These are phyloP conservation scores for Penicillium verhagenii DNA, from an alignment of 495 filamentous ascomycete genomes.

Conservation along the genomic window DNA sequence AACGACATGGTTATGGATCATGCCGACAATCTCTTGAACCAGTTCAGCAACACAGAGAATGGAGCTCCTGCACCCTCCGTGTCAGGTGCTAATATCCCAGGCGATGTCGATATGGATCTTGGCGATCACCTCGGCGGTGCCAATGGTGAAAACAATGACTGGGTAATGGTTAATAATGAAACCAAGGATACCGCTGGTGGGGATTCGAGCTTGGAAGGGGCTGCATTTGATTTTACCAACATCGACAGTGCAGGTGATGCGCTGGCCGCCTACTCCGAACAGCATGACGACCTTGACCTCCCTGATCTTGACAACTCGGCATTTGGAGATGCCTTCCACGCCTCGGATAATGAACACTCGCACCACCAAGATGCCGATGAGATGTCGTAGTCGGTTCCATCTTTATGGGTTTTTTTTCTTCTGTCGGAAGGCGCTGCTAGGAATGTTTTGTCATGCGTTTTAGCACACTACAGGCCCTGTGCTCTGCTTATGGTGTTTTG, in stretches of 20 bases:
- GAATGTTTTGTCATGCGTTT: conserved; percentile 12
- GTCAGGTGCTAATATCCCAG: conserved; percentile 13
- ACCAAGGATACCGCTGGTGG: conserved; percentile 31
- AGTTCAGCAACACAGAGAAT: conserved; percentile 56
- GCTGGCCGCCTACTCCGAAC: conserved; percentile 57
- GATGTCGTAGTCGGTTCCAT: conserved; percentile 30
- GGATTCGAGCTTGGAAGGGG: conserved; percentile 37
- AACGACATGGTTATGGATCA: conserved; percentile 68
- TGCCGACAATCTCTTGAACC: conserved; percentile 61
- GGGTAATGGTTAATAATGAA: conserved; percentile 59
- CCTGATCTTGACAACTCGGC: conserved; percentile 58
- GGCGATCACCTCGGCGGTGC: conserved; percentile 30
- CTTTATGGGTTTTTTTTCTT: neutral
- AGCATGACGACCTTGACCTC: conserved; percentile 49
- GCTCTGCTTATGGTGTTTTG: conserved; percentile 20
- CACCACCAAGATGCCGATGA: conserved; percentile 46
- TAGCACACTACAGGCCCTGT: conserved; percentile 13
- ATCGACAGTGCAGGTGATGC: conserved; percentile 63
- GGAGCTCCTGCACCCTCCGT: conserved; percentile 32
- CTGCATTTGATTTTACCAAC: conserved; percentile 56
- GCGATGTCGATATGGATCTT: conserved; percentile 47
- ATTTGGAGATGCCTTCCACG: conserved; percentile 63
- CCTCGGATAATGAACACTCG: conserved; percentile 51
- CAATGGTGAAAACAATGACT: conserved; percentile 50
- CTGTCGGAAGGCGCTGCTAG: conserved; percentile 19